Percentiles rank a stretch among this genome's conserved stretches.
phyloP scores from a whole-genome alignment of 1,284 basidiomycete genomes.

The Ceratobasidium sp. region DNA sequence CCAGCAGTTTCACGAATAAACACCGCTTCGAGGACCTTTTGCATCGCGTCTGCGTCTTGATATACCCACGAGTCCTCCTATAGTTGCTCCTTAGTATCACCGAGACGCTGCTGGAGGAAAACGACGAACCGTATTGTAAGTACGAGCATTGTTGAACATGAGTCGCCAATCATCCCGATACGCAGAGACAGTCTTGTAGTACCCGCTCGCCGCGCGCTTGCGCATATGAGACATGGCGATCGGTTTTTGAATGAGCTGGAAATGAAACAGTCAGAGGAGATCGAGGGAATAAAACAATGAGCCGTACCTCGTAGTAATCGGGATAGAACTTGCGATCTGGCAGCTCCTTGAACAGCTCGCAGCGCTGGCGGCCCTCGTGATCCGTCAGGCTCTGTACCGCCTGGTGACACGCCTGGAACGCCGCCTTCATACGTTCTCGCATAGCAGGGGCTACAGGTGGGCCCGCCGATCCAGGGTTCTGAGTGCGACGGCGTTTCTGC shows the following conservation, averaged over 20 bases:
- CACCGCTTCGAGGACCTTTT: slow-evolving; percentile 77
- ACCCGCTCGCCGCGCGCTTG: slow-evolving; percentile 74
- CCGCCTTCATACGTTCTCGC: slow-evolving; percentile 82
- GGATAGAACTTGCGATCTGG: slow-evolving; percentile 71
- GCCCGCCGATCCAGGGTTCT: slow-evolving; percentile 47
- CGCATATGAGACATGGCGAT: slow-evolving; percentile 89
- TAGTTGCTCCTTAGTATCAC: not conserved
- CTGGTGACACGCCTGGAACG: slow-evolving; percentile 80
- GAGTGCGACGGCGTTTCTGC: slow-evolving; percentile 79
- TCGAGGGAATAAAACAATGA: not conserved
- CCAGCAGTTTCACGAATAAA: slow-evolving; percentile 40
- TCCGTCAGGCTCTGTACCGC: slow-evolving; percentile 80
- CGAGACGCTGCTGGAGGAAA: not conserved
- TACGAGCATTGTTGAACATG: slow-evolving; percentile 93
- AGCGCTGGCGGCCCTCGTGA: slow-evolving; percentile 75
- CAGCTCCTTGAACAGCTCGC: slow-evolving; percentile 81
- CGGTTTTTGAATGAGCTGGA: slow-evolving; percentile 71
- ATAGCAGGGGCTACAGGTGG: slow-evolving; percentile 61
- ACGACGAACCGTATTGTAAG: slow-evolving; percentile 63
- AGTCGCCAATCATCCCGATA: slow-evolving; percentile 84
- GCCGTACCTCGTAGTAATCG: slow-evolving; percentile 22
- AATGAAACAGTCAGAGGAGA: slow-evolving; percentile 84
- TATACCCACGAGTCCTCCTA: slow-evolving; percentile 92
- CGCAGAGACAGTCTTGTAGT: slow-evolving; percentile 77
- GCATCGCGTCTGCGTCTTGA: slow-evolving; percentile 90